Evolutionary conservation across 2,329 filamentous ascomycete species (phyloP), one percentile per base, ranked within the genome.

Genomic region (Orbilia oligospora): DNA sequence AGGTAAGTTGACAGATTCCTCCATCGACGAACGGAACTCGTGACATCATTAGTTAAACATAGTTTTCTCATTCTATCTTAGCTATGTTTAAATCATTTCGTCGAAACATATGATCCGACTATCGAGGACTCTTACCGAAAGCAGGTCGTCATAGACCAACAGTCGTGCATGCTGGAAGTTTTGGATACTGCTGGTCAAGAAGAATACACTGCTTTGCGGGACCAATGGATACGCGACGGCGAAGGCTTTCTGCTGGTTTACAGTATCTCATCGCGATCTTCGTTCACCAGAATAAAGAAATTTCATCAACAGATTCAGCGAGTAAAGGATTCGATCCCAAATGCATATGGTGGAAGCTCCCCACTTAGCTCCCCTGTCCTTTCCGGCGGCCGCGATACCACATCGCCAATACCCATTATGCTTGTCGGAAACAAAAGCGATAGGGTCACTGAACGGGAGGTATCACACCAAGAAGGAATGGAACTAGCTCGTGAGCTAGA

Each of bases 341-440:
- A 88, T 71, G 72, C 79, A 12, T 73, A 73, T 33, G 70, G 64
- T 56, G 80, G 80, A 38, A 66, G 66, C 51, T 91, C 83, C 82
- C 89, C 82, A 68, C 84, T 86, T 79, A 83, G 82, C 85, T 86
- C 83, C 85, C 85, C 84, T 6, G 86, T 89, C 33, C 73, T 82
- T 36, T 72, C 83, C 63, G 80, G 84, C 46, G 80, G 80, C 55
- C 82, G 75, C 53, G 63, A 71, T 30, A 44, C 83, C 27, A 89
- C 89, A 80, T 88, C 90, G 80, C 91, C 91, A 20, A 93, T 96
- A 16, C 96, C 96, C 56, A 93, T 99, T 83, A 98, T 99, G 96
- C 89, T 99, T 33, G 96, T 99, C 41, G 96, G 96, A 81, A 98
- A 99, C 88, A 99, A 99, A 87, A 97, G 93, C 86, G 96, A 99